A percentile compares a stretch with the other conserved stretches of the same genome.
Evolutionary conservation across 1,139 yeast species (phyloP).

Genomic region (Yamadazyma sp.): DNA sequence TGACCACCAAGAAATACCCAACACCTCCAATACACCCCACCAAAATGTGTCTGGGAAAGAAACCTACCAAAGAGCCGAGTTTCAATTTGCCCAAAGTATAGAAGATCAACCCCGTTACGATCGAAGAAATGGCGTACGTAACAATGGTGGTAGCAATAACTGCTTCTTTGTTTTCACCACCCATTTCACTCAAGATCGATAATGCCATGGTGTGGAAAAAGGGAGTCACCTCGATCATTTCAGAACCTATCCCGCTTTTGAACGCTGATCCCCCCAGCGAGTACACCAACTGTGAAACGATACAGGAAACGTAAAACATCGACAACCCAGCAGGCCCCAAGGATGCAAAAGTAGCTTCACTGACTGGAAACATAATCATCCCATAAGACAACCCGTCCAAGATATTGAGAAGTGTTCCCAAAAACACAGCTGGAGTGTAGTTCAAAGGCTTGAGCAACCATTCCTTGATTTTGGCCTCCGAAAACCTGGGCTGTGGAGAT

Average conservation of each 20-base stretch:
- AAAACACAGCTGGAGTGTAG: conserved; percentile 74
- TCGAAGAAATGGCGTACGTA: conserved; percentile 78
- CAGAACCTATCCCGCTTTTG: conserved; percentile 89
- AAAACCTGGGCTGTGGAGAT: background rate
- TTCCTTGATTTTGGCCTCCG: conserved; percentile 3
- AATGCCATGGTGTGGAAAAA: conserved; percentile 95
- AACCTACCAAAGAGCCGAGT: conserved; percentile 86
- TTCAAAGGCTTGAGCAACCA: conserved; percentile 38
- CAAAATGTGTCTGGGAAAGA: conserved; percentile 91
- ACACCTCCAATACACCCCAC: conserved; percentile 99
- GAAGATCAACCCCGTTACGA: conserved; percentile 84
- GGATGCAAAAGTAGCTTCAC: conserved; percentile 71
- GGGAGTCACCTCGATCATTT: conserved; percentile 98
- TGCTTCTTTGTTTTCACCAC: conserved; percentile 51
- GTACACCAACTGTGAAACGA: conserved; percentile 81
- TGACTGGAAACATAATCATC: conserved; percentile 92
- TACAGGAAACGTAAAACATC: conserved; percentile 89
- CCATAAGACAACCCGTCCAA: conserved; percentile 95
- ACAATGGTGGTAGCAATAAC: conserved; percentile 85
- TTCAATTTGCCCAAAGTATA: conserved; percentile 72
- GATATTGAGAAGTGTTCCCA: conserved; percentile 82
- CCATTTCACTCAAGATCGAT: conserved; percentile 59
- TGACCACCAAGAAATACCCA: conserved; percentile 85
- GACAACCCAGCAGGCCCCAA: conserved; percentile 89
- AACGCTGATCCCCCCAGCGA: conserved; percentile 91